Percentiles rank a stretch among this genome's conserved stretches.
phyloP scores from a whole-genome alignment of 2,329 filamentous ascomycete genomes.

The Fusarium ramigenum region DNA sequence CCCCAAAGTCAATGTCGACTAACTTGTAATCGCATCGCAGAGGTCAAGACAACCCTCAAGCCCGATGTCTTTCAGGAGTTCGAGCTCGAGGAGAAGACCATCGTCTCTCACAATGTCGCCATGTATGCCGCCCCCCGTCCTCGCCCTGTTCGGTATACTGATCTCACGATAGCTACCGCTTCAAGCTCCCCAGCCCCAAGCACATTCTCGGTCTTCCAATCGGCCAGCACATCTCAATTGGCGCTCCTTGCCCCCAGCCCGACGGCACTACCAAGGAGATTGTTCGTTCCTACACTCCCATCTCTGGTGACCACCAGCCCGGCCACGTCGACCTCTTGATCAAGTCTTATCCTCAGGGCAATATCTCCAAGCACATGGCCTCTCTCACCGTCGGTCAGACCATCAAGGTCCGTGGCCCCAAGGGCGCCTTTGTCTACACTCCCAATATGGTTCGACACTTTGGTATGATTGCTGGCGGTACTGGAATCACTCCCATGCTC shows the following conservation, averaged over 20 bases:
- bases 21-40: slow-evolving; percentile 59
- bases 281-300: slow-evolving; percentile 90
- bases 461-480: slow-evolving; percentile 97
- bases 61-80: slow-evolving; percentile 91
- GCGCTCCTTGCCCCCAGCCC: slow-evolving; percentile 73
- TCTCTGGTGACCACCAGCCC: slow-evolving; percentile 86
- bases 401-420: slow-evolving; percentile 92
- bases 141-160: not conserved
- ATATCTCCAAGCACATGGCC: slow-evolving; percentile 94
- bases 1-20: not conserved
- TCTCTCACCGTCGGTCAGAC: slow-evolving; percentile 82
- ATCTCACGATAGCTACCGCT: slow-evolving; percentile 76
- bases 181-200: slow-evolving; percentile 79
- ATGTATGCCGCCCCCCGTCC: slow-evolving; percentile 67
- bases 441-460: slow-evolving; percentile 97
- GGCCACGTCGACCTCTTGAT: slow-evolving; percentile 97
- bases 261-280: slow-evolving; percentile 84
- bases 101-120: slow-evolving; percentile 97
- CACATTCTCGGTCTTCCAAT: slow-evolving; percentile 95
- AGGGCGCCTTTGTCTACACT: slow-evolving; percentile 97
- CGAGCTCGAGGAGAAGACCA: slow-evolving; percentile 91
- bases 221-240: slow-evolving; percentile 98
- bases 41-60: slow-evolving; percentile 83
- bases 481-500: slow-evolving; percentile 98
- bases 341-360: slow-evolving; percentile 97